These are phyloP conservation scores for Endocalyx cinctus DNA, from an alignment of 2,329 filamentous ascomycete species.

Conservation along the genomic window DNA sequence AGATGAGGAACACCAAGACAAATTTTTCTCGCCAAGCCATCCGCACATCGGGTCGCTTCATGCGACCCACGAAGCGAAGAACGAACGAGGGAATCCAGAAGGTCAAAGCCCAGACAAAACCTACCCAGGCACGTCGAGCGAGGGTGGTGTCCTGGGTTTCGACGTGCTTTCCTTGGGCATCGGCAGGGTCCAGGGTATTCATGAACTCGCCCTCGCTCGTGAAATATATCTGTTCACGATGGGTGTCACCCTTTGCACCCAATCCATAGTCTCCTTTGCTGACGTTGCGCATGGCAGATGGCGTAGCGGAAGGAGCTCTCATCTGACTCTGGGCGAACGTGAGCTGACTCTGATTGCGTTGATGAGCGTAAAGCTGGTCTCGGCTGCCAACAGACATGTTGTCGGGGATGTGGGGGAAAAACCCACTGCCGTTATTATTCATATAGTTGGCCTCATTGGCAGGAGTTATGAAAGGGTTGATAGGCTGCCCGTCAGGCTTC, in stretches of 20 bases:
- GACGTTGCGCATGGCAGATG: conserved; percentile 52
- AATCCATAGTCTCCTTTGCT: conserved; percentile 81
- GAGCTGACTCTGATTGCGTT: conserved; percentile 53
- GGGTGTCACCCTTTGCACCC: conserved; percentile 77
- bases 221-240: conserved; percentile 70
- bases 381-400: conserved; percentile 62
- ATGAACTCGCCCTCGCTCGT: conserved; percentile 64
- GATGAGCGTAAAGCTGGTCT: conserved; percentile 63
- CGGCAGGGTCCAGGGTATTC: conserved; percentile 69
- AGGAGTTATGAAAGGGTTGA: conserved; percentile 33
- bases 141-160: conserved; percentile 62
- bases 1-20: conserved; percentile 74
- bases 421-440: conserved; percentile 58
- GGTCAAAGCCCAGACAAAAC: conserved; percentile 77
- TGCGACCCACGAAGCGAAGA: conserved; percentile 77
- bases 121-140: conserved; percentile 73
- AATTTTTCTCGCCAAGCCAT: conserved; percentile 98
- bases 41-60: conserved; percentile 95
- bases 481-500: conserved; percentile 50
- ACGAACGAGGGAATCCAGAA: conserved; percentile 91
- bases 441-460: conserved; percentile 71
- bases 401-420: conserved; percentile 62
- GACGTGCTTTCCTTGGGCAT: conserved; percentile 71
- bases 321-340: conserved; percentile 32
- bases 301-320: conserved; percentile 56